A percentile compares a stretch with the other conserved stretches of the same genome.
These are phyloP conservation scores for Thermothielavioides terrestris DNA, from an alignment of 495 filamentous ascomycete species.

Conservation along the genomic window DNA sequence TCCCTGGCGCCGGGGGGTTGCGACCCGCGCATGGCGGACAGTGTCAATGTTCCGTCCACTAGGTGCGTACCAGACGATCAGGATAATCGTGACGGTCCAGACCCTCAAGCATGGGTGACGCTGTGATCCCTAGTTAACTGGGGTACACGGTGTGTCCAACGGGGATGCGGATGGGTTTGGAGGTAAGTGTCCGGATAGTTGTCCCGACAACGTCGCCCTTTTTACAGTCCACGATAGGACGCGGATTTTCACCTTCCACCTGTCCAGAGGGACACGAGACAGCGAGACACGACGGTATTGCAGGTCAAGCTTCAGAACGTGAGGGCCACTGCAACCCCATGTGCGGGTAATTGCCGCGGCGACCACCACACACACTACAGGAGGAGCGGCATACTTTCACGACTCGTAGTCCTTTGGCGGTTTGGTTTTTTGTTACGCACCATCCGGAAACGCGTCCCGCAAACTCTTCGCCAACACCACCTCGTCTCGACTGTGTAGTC, in stretches of 20 bases:
- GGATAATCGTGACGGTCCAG: background rate
- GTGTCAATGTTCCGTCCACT: background rate
- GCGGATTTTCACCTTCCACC: background rate
- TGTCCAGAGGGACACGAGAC: background rate
- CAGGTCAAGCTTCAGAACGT: constrained; percentile 27
- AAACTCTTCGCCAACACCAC: too few species aligned
- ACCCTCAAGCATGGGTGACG: background rate
- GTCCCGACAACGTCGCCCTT: too few species aligned
- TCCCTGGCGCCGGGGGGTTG: background rate
- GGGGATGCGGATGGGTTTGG: too few species aligned
- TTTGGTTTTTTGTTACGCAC: too few species aligned
- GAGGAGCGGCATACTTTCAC: too few species aligned
- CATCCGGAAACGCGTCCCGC: too few species aligned
- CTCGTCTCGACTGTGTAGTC: too few species aligned
- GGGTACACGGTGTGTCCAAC: too few species aligned
- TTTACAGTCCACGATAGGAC: background rate
- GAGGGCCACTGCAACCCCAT: constrained; percentile 14
- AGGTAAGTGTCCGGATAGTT: too few species aligned
- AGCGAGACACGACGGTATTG: constrained; percentile 20
- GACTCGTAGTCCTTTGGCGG: too few species aligned
- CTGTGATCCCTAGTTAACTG: too few species aligned
- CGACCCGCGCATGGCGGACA: background rate
- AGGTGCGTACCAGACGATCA: background rate
- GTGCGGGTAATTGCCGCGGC: too few species aligned
- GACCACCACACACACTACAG: background rate